These are phyloP conservation scores for Talaromyces sp. DNA, from an alignment of 2,329 filamentous ascomycete genomes.

Conservation along the genomic window DNA sequence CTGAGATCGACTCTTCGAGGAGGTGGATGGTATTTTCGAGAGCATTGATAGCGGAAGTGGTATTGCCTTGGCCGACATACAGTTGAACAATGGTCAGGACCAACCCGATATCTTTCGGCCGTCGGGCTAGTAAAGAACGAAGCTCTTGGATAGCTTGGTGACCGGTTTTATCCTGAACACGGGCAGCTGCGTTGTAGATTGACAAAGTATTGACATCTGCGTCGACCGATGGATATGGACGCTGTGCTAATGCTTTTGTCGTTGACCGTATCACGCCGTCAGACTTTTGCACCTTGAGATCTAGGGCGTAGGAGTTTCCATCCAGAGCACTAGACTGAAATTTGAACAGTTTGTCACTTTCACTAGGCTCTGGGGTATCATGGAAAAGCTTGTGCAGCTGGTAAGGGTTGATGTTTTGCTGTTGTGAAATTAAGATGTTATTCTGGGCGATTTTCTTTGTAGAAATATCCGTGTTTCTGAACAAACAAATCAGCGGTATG, in stretches of 20 bases:
- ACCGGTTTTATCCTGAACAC: conserved; percentile 53
- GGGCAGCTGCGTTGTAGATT: conserved; percentile 68
- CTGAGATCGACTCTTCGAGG: conserved; percentile 58
- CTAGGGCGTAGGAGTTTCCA: conserved; percentile 51
- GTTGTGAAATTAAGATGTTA: conserved; percentile 49
- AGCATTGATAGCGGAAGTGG: conserved; percentile 66
- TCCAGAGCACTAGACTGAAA: conserved; percentile 52
- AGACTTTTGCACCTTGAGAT: conserved; percentile 57
- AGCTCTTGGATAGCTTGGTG: conserved; percentile 66
- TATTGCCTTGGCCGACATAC: conserved; percentile 66
- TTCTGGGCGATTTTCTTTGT: conserved; percentile 57
- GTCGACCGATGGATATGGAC: conserved; percentile 45
- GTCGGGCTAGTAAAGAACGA: conserved; percentile 62
- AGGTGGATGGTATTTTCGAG: conserved; percentile 70
- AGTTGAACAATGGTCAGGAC: conserved; percentile 75
- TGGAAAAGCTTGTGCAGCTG: conserved; percentile 53
- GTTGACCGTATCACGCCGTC: conserved; percentile 55
- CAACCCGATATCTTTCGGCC: conserved; percentile 75
- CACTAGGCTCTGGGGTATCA: conserved; percentile 39
- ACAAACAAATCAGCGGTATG: conserved; percentile 6
- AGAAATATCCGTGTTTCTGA: conserved; percentile 52
- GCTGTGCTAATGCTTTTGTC: conserved; percentile 43
- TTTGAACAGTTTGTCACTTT: conserved; percentile 53
- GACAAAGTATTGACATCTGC: conserved; percentile 52
- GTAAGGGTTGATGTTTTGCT: conserved; percentile 50